phyloP scores from a whole-genome alignment of 83 land plant genomes.

The Thuja plicata region DNA sequence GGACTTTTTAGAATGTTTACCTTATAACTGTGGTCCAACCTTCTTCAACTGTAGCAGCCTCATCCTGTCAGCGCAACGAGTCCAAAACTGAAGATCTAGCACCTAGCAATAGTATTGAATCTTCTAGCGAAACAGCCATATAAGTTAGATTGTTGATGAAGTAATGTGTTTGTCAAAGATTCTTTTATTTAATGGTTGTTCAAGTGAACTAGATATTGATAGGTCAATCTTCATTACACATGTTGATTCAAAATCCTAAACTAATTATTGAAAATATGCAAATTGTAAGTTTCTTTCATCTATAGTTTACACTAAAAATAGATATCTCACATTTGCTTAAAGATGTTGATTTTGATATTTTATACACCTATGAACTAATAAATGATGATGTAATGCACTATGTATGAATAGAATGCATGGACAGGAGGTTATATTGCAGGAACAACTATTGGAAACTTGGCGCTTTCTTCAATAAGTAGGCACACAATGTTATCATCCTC shows the following conservation, averaged over 20 bases:
- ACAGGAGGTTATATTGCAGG: slow-evolving; percentile 90
- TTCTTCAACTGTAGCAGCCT: too few relatives aligned
- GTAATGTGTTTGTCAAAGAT: background rate
- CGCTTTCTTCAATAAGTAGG: background rate
- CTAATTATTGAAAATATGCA: background rate
- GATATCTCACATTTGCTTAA: background rate
- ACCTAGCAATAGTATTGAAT: too few relatives aligned
- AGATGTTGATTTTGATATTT: background rate
- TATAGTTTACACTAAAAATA: background rate
- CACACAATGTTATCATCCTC: background rate
- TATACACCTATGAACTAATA: too few relatives aligned
- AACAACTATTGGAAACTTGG: slow-evolving; percentile 59
- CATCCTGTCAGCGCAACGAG: too few relatives aligned
- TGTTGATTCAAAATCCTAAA: background rate
- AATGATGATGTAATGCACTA: background rate
- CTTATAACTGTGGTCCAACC: too few relatives aligned
- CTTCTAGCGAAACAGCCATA: too few relatives aligned
- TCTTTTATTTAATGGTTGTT: background rate
- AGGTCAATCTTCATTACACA: background rate
- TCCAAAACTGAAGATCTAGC: too few relatives aligned
- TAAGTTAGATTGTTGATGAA: background rate
- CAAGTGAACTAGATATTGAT: background rate
- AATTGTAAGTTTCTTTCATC: background rate
- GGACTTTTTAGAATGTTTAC: too few relatives aligned
- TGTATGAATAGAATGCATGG: slow-evolving; percentile 84